phyloP scores from a whole-genome alignment of 768 basidiomycete genomes.

The Tricholoma terreum region DNA sequence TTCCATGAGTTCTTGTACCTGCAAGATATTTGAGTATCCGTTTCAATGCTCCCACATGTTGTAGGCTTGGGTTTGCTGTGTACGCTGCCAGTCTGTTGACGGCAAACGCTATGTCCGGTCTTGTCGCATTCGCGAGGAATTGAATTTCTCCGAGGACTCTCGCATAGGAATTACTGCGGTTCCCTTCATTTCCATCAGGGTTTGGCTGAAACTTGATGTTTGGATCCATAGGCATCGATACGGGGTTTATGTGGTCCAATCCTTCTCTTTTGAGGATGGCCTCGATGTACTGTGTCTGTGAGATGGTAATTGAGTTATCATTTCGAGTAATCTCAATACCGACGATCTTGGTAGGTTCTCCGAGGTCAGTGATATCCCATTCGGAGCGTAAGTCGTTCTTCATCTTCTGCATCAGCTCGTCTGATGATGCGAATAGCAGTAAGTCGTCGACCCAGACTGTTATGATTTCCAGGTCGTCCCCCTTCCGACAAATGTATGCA shows the following conservation, averaged over 20 bases:
- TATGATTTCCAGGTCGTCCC: not conserved
- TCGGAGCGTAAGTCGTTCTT: not conserved
- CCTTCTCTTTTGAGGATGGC: not conserved
- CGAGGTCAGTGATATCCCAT: not conserved
- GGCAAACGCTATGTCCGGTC: not conserved
- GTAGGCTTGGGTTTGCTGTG: not conserved
- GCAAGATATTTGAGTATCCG: not conserved
- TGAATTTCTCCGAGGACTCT: not conserved
- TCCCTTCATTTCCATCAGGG: not conserved
- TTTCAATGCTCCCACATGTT: not conserved
- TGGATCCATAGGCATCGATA: not conserved
- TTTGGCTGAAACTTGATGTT: not conserved
- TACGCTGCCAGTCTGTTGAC: conserved; percentile 2
- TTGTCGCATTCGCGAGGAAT: not conserved
- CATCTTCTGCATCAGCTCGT: not conserved
- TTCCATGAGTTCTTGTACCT: not conserved
- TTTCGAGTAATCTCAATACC: not conserved
- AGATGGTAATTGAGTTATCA: not conserved
- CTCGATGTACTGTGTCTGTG: not conserved
- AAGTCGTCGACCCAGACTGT: not conserved
- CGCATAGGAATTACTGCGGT: not conserved
- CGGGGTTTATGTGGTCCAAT: not conserved
- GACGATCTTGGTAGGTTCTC: not conserved
- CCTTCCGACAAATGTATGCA: not conserved
- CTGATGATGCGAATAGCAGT: not conserved